phyloP scores from a whole-genome alignment of 164 flowering plant species.

The Buxus sempervirens region DNA sequence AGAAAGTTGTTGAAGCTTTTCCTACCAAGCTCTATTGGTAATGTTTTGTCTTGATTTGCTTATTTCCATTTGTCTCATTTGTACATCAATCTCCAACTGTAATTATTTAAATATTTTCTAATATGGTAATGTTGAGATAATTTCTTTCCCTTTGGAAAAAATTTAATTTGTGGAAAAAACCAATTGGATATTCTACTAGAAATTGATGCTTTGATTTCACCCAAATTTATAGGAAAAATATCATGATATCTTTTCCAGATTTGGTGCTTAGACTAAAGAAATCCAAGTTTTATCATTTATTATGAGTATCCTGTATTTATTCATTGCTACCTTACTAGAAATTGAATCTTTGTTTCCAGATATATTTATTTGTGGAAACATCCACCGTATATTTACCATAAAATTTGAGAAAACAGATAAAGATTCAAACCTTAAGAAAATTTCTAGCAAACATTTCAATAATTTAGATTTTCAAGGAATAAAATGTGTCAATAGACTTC shows the following conservation, averaged over 20 bases:
- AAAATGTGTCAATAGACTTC: no score
- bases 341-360: not conserved
- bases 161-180: no score
- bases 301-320: no score
- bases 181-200: not conserved
- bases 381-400: not conserved
- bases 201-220: not conserved
- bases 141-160: not conserved
- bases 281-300: not conserved
- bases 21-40: conserved; percentile 64
- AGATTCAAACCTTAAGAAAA: not conserved
- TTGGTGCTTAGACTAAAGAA: no score
- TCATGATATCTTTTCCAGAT: no score
- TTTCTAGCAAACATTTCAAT: no score
- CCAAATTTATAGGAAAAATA: no score
- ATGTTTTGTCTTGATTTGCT: conserved; percentile 4
- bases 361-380: not conserved
- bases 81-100: not conserved
- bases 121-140: not conserved
- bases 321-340: no score
- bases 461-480: not conserved
- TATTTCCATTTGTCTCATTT: not conserved
- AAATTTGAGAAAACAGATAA: not conserved
- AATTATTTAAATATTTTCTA: not conserved
- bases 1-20: conserved; percentile 35